These are phyloP conservation scores for Micromonas pusilla DNA, from an alignment of 139 green algal genomes.

Conservation along the genomic window DNA sequence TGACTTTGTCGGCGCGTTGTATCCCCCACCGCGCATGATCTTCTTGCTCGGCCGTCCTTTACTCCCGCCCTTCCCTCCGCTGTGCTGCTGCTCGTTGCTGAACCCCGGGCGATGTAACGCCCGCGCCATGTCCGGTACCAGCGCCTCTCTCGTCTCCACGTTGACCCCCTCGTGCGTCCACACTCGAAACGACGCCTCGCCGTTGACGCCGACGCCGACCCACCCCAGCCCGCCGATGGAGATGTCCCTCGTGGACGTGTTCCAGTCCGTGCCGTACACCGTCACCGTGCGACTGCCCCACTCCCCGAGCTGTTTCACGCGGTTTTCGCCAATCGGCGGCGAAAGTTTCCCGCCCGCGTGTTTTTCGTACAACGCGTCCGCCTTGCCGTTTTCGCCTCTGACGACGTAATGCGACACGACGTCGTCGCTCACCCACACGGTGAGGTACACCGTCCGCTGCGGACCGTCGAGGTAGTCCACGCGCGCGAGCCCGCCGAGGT, in stretches of 20 bases:
- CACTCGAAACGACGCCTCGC: slow-evolving; percentile 60
- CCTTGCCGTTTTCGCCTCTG: slow-evolving; percentile 72
- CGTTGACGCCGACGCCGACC: slow-evolving; percentile 70
- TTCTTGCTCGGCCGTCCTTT: not conserved
- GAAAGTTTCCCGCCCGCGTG: slow-evolving; percentile 56
- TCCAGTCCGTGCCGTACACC: slow-evolving; percentile 43
- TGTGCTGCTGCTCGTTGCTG: slow-evolving; percentile 22
- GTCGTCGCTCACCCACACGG: slow-evolving; percentile 67
- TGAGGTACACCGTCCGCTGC: slow-evolving; percentile 80
- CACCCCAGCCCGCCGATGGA: slow-evolving; percentile 74
- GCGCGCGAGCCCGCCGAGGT: slow-evolving; percentile 76
- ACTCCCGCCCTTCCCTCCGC: no score
- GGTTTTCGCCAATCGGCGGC: slow-evolving; percentile 51
- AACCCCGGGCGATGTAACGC: slow-evolving; percentile 77
- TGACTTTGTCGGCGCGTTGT: not conserved
- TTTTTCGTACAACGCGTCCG: slow-evolving; percentile 52
- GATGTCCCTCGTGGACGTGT: slow-evolving; percentile 35
- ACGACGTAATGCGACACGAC: slow-evolving; percentile 55
- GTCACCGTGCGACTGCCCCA: slow-evolving; percentile 50
- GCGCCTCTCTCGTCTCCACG: slow-evolving; percentile 70
- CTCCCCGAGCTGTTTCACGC: slow-evolving; percentile 28
- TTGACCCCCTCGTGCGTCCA: slow-evolving; percentile 69
- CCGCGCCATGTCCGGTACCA: slow-evolving; percentile 73
- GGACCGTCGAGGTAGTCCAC: slow-evolving; percentile 71
- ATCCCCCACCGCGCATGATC: not conserved